Evolutionary conservation across 345 rosid genomes (phyloP).

Genomic region (Laguncularia racemosa): DNA sequence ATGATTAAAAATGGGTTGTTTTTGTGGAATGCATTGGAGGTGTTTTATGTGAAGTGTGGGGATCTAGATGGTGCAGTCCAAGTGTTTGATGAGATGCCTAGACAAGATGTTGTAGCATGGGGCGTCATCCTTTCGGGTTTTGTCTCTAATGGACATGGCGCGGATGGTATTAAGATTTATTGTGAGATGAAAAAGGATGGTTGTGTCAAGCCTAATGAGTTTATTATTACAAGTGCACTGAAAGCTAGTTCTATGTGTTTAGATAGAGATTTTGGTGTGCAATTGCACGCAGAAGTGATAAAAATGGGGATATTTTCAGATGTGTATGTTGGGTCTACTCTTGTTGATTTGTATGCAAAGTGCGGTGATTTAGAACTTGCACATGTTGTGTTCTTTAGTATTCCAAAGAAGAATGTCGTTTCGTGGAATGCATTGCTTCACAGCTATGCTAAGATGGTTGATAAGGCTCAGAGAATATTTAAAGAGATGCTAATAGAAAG

Average conservation of each 20-base stretch:
- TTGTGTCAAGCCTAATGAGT: too few species aligned
- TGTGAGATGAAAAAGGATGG: too few species aligned
- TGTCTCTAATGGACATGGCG: too few species aligned
- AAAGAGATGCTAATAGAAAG: slow-evolving; percentile 27
- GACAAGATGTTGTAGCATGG: too few species aligned
- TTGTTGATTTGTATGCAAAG: slow-evolving; percentile 36
- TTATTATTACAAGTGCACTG: neutral
- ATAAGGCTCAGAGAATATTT: slow-evolving; percentile 24
- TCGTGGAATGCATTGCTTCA: slow-evolving; percentile 32
- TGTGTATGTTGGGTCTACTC: slow-evolving; percentile 33
- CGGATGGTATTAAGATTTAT: too few species aligned
- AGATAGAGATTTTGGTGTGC: slow-evolving; percentile 24
- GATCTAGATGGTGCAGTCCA: slow-evolving; percentile 12
- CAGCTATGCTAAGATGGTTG: slow-evolving; percentile 26
- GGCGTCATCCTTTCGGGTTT: too few species aligned
- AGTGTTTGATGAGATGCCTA: slow-evolving; percentile 10
- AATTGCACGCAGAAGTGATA: slow-evolving; percentile 29
- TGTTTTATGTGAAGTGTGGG: slow-evolving; percentile 24
- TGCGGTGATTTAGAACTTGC: slow-evolving; percentile 29
- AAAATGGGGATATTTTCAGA: slow-evolving; percentile 26
- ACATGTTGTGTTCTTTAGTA: slow-evolving; percentile 18
- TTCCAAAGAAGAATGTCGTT: slow-evolving; percentile 29
- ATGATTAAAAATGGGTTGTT: too few species aligned
- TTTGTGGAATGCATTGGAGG: slow-evolving; percentile 10
- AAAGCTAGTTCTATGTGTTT: slow-evolving; percentile 30